phyloP scores from a whole-genome alignment of 495 filamentous ascomycete genomes.

The Lophiotrema nucula region DNA sequence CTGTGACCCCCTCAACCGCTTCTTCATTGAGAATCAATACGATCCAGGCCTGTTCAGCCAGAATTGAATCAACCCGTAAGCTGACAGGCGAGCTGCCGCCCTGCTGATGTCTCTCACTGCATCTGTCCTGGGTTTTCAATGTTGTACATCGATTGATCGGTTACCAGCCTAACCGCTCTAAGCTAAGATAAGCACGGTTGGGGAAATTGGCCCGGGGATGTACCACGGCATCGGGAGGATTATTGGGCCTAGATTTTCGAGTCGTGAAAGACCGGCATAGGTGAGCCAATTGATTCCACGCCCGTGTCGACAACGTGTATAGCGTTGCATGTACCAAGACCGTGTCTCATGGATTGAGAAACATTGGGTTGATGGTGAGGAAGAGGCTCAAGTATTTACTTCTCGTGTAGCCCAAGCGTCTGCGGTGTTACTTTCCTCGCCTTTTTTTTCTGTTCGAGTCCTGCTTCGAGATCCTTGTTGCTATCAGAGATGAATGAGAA shows the following conservation, averaged over 20 bases:
- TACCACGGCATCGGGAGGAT: not conserved
- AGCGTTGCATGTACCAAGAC: not conserved
- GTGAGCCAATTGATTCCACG: no score
- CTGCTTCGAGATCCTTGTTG: no score
- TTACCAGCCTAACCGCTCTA: not conserved
- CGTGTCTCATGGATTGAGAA: not conserved
- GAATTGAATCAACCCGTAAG: not conserved
- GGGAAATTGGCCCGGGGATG: not conserved
- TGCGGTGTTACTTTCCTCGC: not conserved
- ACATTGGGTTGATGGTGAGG: not conserved
- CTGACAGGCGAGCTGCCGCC: not conserved
- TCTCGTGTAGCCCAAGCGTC: not conserved
- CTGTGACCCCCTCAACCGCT: no score
- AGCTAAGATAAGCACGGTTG: not conserved
- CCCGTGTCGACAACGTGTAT: not conserved
- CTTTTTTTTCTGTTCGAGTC: not conserved
- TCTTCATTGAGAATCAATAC: not conserved
- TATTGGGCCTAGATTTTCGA: not conserved
- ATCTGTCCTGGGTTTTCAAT: no score
- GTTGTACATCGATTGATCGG: no score
- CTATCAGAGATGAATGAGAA: conserved; percentile 14
- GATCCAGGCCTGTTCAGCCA: not conserved
- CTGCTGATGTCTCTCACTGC: not conserved
- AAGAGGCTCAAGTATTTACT: not conserved
- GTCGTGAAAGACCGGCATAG: no score